Conservation (phyloP, 805 yeast species). For the Lachancea lanzarotensis region DNA sequence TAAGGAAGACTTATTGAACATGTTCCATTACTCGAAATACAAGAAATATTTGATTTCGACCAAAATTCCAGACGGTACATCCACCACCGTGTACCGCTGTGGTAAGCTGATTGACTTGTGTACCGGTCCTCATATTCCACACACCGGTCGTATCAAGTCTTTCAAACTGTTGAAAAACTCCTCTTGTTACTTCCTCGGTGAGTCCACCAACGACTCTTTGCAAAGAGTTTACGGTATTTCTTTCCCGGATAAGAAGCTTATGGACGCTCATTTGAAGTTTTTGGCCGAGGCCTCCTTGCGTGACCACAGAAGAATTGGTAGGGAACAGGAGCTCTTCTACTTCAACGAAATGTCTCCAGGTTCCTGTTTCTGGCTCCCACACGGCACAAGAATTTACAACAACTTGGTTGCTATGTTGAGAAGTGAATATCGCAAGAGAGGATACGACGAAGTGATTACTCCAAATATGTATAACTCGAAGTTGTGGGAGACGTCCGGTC, state of each 20-base stretch:
- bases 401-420: slow-evolving; percentile 74
- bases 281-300: slow-evolving; percentile 93
- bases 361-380: slow-evolving; percentile 97
- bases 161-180: slow-evolving; percentile 92
- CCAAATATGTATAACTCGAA: slow-evolving; percentile 98
- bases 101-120: slow-evolving; percentile 96
- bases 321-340: slow-evolving; percentile 90
- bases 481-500: slow-evolving; percentile 98
- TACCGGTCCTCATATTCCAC: slow-evolving; percentile 96
- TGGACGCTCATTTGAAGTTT: slow-evolving; percentile 92
- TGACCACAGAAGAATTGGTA: slow-evolving; percentile 95
- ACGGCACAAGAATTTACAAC: slow-evolving; percentile 96
- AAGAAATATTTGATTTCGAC: slow-evolving; percentile 80
- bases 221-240: slow-evolving; percentile 97
- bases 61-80: slow-evolving; percentile 92
- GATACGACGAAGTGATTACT: slow-evolving; percentile 96
- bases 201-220: slow-evolving; percentile 83
- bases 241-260: slow-evolving; percentile 94
- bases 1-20: slow-evolving; percentile 82
- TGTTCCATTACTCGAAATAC: slow-evolving; percentile 95
- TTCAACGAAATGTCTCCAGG: slow-evolving; percentile 98
- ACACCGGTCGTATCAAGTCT: slow-evolving; percentile 93
- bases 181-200: slow-evolving; percentile 93
- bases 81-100: slow-evolving; percentile 95
- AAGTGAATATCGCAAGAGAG: slow-evolving; percentile 83